Evolutionary conservation across 805 yeast genomes (phyloP).

Genomic region (Metschnikowia matae): DNA sequence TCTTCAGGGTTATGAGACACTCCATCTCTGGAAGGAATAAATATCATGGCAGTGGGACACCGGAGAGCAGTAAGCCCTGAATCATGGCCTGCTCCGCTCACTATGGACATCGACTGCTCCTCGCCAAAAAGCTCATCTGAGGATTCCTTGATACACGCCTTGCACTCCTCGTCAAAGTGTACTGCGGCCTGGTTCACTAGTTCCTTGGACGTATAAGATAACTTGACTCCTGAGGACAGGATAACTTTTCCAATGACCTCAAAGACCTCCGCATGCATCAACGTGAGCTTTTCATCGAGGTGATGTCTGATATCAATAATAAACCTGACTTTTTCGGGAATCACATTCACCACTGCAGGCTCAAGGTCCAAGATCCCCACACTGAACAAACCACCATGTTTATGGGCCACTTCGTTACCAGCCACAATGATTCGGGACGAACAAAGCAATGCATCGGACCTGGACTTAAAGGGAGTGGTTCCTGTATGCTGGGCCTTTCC

Average conservation of each 20-base stretch:
- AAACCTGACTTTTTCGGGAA: slow-evolving; percentile 58
- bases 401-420: slow-evolving; percentile 52
- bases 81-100: slow-evolving; percentile 75
- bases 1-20: slow-evolving; percentile 65
- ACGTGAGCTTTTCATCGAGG: slow-evolving; percentile 38
- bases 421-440: slow-evolving; percentile 54
- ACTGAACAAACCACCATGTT: slow-evolving; percentile 51
- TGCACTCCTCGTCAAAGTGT: slow-evolving; percentile 49
- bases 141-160: slow-evolving; percentile 48
- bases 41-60: slow-evolving; percentile 71
- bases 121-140: slow-evolving; percentile 48
- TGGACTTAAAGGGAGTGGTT: slow-evolving; percentile 59
- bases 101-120: slow-evolving; percentile 42
- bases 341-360: slow-evolving; percentile 65
- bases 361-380: slow-evolving; percentile 54
- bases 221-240: slow-evolving; percentile 25
- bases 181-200: slow-evolving; percentile 54
- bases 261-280: slow-evolving; percentile 37
- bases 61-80: slow-evolving; percentile 54
- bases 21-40: slow-evolving; percentile 66
- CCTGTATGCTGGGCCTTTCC: slow-evolving; percentile 75
- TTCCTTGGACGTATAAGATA: slow-evolving; percentile 39
- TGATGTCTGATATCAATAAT: slow-evolving; percentile 59
- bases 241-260: slow-evolving; percentile 35
- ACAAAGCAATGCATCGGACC: slow-evolving; percentile 60